phyloP scores from a whole-genome alignment of 331 rosid genomes.

The Rosa hybrid region DNA sequence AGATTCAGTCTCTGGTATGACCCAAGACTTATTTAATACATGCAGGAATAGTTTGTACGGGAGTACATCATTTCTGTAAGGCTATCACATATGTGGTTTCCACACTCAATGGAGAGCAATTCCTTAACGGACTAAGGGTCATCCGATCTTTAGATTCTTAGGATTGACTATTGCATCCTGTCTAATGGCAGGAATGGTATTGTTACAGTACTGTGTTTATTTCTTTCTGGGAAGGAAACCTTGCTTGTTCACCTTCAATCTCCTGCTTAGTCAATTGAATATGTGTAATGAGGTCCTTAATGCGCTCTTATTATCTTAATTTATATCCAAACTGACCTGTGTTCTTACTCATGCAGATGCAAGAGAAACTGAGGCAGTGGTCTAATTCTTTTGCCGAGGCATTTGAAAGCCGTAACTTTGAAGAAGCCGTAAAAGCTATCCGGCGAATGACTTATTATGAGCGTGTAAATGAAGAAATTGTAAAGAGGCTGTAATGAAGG shows the following conservation, averaged over 20 bases:
- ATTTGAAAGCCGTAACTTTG: slow-evolving; percentile 47
- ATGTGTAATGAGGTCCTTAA: not conserved
- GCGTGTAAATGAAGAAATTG: slow-evolving; percentile 71
- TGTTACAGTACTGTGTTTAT: not conserved
- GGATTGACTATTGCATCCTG: not conserved
- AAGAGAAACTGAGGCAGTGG: slow-evolving; percentile 68
- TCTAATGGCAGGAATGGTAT: not conserved
- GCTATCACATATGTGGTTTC: not conserved
- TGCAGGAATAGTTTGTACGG: not conserved
- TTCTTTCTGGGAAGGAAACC: slow-evolving; percentile 17
- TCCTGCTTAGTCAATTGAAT: not conserved
- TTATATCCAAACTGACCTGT: slow-evolving; percentile 1
- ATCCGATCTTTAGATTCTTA: not conserved
- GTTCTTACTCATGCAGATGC: slow-evolving; percentile 61
- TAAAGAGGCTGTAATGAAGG: slow-evolving; percentile 64
- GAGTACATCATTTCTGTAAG: not conserved
- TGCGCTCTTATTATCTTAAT: not conserved
- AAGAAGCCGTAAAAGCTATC: slow-evolving; percentile 62
- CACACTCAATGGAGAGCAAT: not conserved
- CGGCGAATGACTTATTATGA: slow-evolving; percentile 82
- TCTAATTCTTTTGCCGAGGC: slow-evolving; percentile 58
- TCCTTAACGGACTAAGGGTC: not conserved
- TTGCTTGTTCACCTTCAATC: not conserved
- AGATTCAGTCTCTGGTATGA: slow-evolving; percentile 65
- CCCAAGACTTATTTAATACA: not conserved